These are phyloP conservation scores for Aspergillus tubingensis DNA, from an alignment of 2,329 filamentous ascomycete species.

Conservation along the genomic window DNA sequence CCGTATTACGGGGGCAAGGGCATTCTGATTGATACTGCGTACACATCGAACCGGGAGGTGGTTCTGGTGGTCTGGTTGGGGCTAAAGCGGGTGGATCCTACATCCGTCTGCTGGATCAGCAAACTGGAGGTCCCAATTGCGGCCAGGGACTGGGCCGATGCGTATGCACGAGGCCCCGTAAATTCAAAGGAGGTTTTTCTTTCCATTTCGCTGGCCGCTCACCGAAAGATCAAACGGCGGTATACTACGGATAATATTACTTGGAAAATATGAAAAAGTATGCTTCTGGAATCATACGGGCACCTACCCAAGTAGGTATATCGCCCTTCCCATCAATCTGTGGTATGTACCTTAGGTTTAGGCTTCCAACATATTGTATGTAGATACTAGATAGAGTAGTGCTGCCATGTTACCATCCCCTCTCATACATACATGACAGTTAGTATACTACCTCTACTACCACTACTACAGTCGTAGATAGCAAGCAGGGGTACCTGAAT, in stretches of 20 bases:
- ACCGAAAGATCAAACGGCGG: constrained; percentile 10
- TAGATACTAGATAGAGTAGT: background rate
- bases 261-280: background rate
- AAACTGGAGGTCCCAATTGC: constrained; percentile 2
- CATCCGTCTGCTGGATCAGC: constrained; percentile 1
- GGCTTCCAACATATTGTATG: background rate
- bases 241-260: background rate
- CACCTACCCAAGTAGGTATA: background rate
- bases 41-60: constrained; percentile 1
- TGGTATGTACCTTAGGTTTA: background rate
- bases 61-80: constrained; percentile 5
- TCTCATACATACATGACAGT: background rate
- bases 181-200: background rate
- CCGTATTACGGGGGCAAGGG: background rate
- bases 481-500: background rate
- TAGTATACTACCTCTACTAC: background rate
- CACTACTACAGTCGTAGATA: background rate
- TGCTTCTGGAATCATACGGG: constrained; percentile 1
- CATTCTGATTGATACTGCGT: too few species aligned
- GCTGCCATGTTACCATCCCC: background rate
- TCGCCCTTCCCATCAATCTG: background rate
- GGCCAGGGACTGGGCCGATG: constrained; percentile 8
- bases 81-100: constrained; percentile 5
- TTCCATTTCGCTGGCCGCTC: background rate
- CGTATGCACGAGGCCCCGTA: constrained; percentile 5